Conservation (phyloP, 2,329 filamentous ascomycete species). For the Hypocreales sp. region DNA sequence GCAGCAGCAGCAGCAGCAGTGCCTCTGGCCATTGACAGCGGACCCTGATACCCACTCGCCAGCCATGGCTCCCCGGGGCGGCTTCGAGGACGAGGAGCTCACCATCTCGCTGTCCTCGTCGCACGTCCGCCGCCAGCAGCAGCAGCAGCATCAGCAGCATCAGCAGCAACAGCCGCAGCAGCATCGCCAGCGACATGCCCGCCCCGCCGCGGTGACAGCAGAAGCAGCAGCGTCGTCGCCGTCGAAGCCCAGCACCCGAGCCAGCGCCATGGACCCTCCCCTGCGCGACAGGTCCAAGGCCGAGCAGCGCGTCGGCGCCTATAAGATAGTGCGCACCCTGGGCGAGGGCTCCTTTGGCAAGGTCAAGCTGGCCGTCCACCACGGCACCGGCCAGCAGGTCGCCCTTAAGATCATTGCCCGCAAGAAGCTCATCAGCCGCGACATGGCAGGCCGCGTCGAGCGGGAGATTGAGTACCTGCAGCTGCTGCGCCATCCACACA, state of each 20-base stretch:
- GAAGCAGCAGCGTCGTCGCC: constrained; percentile 9
- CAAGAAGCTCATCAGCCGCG: constrained; percentile 88
- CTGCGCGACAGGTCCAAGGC: constrained; percentile 38
- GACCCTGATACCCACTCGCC: constrained; percentile 5
- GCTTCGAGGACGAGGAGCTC: constrained; percentile 69
- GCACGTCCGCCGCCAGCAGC: constrained; percentile 38
- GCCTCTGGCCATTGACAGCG: constrained; percentile 1
- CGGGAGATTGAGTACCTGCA: constrained; percentile 97
- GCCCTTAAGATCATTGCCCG: constrained; percentile 95
- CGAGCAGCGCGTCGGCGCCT: constrained; percentile 80
- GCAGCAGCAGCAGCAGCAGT: background rate
- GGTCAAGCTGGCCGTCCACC: constrained; percentile 90
- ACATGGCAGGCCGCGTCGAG: constrained; percentile 96
- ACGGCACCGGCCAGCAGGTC: constrained; percentile 85
- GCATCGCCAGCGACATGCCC: constrained; percentile 8
- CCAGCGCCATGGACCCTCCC: constrained; percentile 19
- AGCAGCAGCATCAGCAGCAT: constrained; percentile 11
- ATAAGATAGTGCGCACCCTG: constrained; percentile 77
- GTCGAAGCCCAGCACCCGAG: constrained; percentile 12
- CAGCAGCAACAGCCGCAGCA: constrained; percentile 4
- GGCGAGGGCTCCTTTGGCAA: constrained; percentile 98
- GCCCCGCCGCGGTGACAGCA: constrained; percentile 9
- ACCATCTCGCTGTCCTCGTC: constrained; percentile 59
- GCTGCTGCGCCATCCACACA: constrained; percentile 87
- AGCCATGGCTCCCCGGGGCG: constrained; percentile 34